Percentiles rank a stretch among this genome's conserved stretches.
These are phyloP conservation scores for Hippophae gyantsensis DNA, from an alignment of 306 rosid species.

Conservation along the genomic window DNA sequence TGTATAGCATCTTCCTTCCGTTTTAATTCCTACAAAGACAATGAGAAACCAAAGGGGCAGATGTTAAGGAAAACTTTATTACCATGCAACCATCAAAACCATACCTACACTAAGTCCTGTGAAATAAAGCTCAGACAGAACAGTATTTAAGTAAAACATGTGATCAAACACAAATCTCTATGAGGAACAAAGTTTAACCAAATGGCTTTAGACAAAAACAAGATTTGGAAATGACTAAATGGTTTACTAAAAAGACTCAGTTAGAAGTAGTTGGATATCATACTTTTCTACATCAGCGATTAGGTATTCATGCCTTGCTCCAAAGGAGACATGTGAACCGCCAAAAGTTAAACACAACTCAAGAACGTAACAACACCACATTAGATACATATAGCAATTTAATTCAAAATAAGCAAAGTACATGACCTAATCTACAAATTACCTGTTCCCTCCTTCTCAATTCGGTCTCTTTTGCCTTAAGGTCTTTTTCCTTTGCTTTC, in stretches of 20 bases:
- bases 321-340: too few relatives aligned
- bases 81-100: too few relatives aligned
- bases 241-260: too few relatives aligned
- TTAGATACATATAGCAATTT: too few relatives aligned
- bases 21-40: constrained; percentile 58
- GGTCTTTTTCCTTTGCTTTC: constrained; percentile 78
- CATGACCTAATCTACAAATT: constrained; percentile 12
- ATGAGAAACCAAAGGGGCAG: constrained; percentile 19
- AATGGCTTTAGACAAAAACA: too few relatives aligned
- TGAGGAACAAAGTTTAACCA: too few relatives aligned
- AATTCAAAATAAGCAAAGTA: constrained; percentile 1
- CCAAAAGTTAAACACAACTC: neutral
- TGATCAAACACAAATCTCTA: too few relatives aligned
- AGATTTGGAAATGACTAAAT: too few relatives aligned
- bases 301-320: too few relatives aligned
- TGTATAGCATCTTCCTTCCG: constrained; percentile 71
- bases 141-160: too few relatives aligned
- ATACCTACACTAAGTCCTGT: neutral
- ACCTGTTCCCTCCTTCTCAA: constrained; percentile 86
- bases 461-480: constrained; percentile 77
- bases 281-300: too few relatives aligned
- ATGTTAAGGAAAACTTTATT: neutral
- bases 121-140: neutral
- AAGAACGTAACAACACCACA: constrained; percentile 1
- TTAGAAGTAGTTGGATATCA: too few relatives aligned